Base-by-base conservation (phyloP, 2,329 filamentous ascomycete species). In the Malbranchea cinnamomea region DNA sequence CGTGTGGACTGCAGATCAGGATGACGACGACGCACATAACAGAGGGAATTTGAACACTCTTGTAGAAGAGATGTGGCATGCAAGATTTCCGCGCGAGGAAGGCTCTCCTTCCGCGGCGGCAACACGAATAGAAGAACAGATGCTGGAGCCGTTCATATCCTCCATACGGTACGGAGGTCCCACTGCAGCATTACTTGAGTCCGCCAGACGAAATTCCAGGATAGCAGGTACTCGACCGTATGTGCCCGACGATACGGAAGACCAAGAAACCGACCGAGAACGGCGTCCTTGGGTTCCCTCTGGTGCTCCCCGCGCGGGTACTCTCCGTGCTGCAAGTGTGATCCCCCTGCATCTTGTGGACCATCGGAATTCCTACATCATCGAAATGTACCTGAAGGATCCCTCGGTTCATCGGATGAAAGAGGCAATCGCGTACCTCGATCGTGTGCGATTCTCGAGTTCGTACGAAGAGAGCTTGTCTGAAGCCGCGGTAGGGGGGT, bases 391-490 rank as follows among this genome's bases (percentile, higher is more conserved):
- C 35, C 34, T 48, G 17, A 49, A 52, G 19, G 48, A 48, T n/a
- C 45, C 49, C 2, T 46, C 47, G 5, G 48, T 47, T 19, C 42
- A 47, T 12, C 47, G 56, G 29, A 46, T 77, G 30, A 68, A 72
- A 43, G 65, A 68, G 39, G 65, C 68, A 2, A 67, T 78, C 42
- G 65, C 62, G 41, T 78, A 77, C 46, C 59, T 78, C 10, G 65
- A 70, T 32, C 60, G 62, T 30, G 54, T 78, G 37, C 67, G 70
- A 10, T 57, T 59, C 31, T 68, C 63, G 17, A 58, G 49, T 32
- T 61, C 58, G 8, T 59, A 65, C 30, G 62, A 71, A 36, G 68
- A 74, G 37, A 65, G 65, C 36, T 49, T 71, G 11, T 57, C 56
- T 20, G 59, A 57, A 11, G 68, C 67, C 9, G 60, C 64, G 4